Base-by-base conservation (phyloP, 139 green algal genomes). In the Coccomyxa sp. region DNA sequence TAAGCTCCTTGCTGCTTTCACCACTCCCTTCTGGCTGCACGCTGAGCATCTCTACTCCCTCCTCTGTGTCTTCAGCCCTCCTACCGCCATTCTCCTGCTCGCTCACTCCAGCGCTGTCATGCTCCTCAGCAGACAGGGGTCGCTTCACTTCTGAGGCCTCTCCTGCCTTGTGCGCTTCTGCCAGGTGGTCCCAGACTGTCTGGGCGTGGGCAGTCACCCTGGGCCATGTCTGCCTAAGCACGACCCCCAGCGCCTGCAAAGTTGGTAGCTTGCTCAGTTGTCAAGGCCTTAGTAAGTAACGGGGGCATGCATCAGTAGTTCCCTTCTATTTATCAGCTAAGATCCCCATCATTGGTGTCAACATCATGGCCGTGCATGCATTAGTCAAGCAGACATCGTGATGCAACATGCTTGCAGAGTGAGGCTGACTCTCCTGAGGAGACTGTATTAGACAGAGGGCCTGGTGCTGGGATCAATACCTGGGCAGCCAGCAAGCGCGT, bases 211-310 rank as follows among this genome's bases (percentile, higher is more conserved):
- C 88, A 27, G 36, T 54, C 71, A 84, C 44, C 18, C 88, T 73
- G 8, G 84, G 83, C 88, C 88, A 91, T 6, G 85, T 80, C 8
- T 68, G 27, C 6, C 39, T 81, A 31, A 89, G n/a, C n/a, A 89
- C 44, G 35, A 41, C 75, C 3, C 64, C 72, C 55, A 86, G 40
- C 54, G n/a, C n/a, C n/a, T n/a, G n/a, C n/a, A n/a, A n/a, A n/a
- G n/a, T n/a, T n/a, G n/a, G n/a, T n/a, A n/a, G n/a, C n/a, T n/a
- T n/a, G n/a, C n/a, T n/a, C n/a, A n/a, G n/a, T n/a, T n/a, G n/a
- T n/a, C n/a, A n/a, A n/a, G n/a, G n/a, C n/a, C n/a, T n/a, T n/a
- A n/a, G n/a, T n/a, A n/a, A n/a, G n/a, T n/a, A n/a, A n/a, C n/a
- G n/a, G n/a, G n/a, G n/a, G n/a, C n/a, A n/a, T n/a, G n/a, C n/a